Percentiles rank a stretch among this genome's conserved stretches.
These are phyloP conservation scores for Tolypocladium inflatum DNA, from an alignment of 2,329 filamentous ascomycete species.

Conservation along the genomic window DNA sequence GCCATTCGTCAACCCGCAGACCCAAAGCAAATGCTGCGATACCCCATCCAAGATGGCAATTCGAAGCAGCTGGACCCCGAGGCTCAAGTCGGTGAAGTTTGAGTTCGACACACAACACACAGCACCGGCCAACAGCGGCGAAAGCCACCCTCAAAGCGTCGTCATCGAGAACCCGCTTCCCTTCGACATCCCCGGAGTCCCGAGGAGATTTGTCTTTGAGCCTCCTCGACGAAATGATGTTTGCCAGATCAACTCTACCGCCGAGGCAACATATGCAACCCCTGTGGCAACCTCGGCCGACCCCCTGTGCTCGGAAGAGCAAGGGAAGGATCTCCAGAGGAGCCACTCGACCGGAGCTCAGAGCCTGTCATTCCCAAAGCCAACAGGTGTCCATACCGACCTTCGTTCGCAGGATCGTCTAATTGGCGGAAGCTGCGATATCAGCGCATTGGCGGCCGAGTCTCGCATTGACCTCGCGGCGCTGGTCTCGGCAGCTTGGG, in stretches of 20 bases:
- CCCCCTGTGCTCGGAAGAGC: neutral
- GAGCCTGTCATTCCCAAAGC: neutral
- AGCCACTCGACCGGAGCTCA: neutral
- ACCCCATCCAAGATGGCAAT: neutral
- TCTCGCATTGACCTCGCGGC: neutral
- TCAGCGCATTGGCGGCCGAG: neutral
- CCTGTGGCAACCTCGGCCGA: neutral
- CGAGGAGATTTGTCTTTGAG: neutral
- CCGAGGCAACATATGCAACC: neutral
- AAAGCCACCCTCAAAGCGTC: neutral
- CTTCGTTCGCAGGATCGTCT: neutral
- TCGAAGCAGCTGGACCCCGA: neutral
- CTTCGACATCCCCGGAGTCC: neutral
- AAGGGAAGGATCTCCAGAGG: neutral
- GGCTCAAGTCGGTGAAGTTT: conserved; percentile 2
- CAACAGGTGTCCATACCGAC: neutral
- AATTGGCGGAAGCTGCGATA: neutral
- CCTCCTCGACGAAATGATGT: neutral
- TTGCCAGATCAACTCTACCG: neutral
- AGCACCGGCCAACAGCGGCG: neutral
- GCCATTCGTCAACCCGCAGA: too few species aligned
- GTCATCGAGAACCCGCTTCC: neutral
- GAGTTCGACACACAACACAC: neutral
- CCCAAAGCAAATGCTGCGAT: neutral
- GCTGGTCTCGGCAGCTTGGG: neutral